Evolutionary conservation across 1,284 basidiomycete species (phyloP).

Genomic region (Psilocybe mexicana): DNA sequence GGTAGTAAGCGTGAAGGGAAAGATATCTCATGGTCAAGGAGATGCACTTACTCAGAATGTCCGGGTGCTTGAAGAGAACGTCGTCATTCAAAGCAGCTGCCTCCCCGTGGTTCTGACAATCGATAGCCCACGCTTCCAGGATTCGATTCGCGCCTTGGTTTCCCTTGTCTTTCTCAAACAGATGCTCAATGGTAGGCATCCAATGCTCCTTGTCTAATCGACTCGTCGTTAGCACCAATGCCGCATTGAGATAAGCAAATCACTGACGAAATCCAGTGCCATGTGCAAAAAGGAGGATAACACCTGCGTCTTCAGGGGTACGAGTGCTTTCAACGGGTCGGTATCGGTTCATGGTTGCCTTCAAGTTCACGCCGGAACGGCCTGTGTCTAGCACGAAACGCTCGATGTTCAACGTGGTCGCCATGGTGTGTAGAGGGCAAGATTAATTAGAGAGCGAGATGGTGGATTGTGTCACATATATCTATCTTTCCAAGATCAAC

Average conservation of each 20-base stretch:
- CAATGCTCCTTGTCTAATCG: neutral
- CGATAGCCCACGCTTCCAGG: conserved; percentile 31
- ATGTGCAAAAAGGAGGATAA: neutral
- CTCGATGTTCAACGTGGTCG: neutral
- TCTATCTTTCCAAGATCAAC: too few species aligned
- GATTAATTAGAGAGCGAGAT: neutral
- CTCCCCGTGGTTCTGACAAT: conserved; percentile 34
- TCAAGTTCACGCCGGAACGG: neutral
- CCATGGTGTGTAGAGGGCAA: neutral
- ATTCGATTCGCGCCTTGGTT: conserved; percentile 9
- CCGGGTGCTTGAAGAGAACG: conserved; percentile 8
- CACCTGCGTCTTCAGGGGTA: neutral
- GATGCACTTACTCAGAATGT: neutral
- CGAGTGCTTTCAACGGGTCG: neutral
- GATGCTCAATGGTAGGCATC: conserved; percentile 16
- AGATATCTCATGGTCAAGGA: too few species aligned
- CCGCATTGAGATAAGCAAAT: neutral
- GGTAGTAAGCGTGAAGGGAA: too few species aligned
- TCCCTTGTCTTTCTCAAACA: conserved; percentile 14
- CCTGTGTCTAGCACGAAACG: neutral
- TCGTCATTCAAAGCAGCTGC: conserved; percentile 27
- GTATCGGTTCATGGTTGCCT: neutral
- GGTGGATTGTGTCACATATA: too few species aligned
- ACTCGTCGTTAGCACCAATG: neutral
- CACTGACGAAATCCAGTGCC: neutral